phyloP scores from a whole-genome alignment of 78 protist species.

The Dictyostelium capitatum region DNA sequence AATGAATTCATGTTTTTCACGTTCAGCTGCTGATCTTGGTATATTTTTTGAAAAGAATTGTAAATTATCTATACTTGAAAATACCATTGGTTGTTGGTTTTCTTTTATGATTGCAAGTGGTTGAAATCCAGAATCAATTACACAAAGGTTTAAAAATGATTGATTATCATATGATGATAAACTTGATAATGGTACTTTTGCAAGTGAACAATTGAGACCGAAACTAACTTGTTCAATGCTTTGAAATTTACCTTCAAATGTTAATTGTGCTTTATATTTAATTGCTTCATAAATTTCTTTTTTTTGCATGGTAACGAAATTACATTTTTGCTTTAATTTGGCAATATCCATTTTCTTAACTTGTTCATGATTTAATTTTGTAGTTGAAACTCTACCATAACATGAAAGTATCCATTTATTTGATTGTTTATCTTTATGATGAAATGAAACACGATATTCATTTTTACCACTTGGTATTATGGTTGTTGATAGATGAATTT shows the following conservation, averaged over 20 bases:
- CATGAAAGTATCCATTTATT: not conserved
- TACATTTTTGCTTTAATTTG: not conserved
- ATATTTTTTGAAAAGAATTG: not conserved
- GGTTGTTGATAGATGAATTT: not conserved
- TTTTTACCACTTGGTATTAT: not conserved
- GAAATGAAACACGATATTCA: not conserved
- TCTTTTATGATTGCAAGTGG: not conserved
- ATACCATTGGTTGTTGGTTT: not conserved
- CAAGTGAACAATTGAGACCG: not conserved
- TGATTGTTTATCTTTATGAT: not conserved
- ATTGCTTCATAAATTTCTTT: not conserved
- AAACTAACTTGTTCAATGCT: not conserved
- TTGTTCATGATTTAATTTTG: not conserved
- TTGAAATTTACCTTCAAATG: not conserved
- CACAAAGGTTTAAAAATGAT: not conserved
- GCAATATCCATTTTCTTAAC: not conserved
- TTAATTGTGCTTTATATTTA: not conserved
- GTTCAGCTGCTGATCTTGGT: not conserved
- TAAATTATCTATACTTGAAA: not conserved
- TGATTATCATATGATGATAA: conserved; percentile 9
- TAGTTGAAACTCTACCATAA: not conserved
- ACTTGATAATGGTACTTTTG: conserved; percentile 3
- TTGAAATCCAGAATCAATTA: not conserved
- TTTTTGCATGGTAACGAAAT: not conserved
- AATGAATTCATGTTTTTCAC: not conserved